Evolutionary conservation across 768 basidiomycete species (phyloP), one percentile per base, ranked within the genome.

Genomic region (Russula virescens): DNA sequence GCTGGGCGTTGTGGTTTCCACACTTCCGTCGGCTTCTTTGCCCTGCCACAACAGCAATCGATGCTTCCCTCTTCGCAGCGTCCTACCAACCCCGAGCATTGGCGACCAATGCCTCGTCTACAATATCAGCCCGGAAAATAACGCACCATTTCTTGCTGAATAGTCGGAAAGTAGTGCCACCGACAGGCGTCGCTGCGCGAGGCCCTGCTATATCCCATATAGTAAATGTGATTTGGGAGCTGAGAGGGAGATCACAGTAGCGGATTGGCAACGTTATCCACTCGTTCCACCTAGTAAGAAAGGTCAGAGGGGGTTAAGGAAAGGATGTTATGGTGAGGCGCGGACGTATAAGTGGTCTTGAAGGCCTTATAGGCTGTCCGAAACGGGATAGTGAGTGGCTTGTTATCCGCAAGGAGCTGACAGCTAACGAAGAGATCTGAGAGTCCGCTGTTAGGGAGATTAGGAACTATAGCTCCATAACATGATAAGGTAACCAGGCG

Each of bases 171-270:
- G 94, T 97, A 3, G 94, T 85, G 0, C 95, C 96, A 34, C 96
- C 97, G 5, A 98, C 87, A 7, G 94, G 90, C 19, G 84, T 79
- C 2, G 91, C 86, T 50, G 81, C 78, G 8, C 91, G 82, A 25
- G 93, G 87, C 0, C 91, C 89, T 42, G 86, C 89, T 62, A 94
- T 94, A 71, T 98, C 95, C 91, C 94, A 98, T 8, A 98, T 88
- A 0, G 97, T 98, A 69, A 98, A 89, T 0, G 90, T 88, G 55
- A 99, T 80, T 69, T 97, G 94, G 1, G 94, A 86, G 71, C 78
- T 88, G 52, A 93, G 74, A 0, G 94, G 93, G n/a, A 99, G 78
- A 71, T 97, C 94, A 64, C 94, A 93, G 68, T 96, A 97, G 31
- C 87, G 86, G 70, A 97, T 91, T 0, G 96, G 96, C 13, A 98